Evolutionary conservation across 2,329 filamentous ascomycete genomes (phyloP).

Genomic region (Hyphodiscus sp.): DNA sequence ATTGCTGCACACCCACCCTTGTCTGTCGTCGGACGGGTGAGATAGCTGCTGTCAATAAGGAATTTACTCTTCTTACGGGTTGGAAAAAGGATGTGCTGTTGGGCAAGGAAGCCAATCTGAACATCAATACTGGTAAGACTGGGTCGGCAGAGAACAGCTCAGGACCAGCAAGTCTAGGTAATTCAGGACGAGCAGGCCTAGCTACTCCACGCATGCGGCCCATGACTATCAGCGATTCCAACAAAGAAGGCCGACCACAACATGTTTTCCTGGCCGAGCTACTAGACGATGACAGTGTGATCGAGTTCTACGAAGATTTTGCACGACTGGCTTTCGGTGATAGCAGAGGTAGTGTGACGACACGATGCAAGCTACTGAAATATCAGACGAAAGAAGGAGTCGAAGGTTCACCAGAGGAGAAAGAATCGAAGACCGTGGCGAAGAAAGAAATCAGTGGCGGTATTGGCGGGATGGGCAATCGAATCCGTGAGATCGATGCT

Average conservation of each 20-base stretch:
- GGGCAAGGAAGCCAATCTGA: conserved; percentile 80
- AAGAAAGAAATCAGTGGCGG: conserved; percentile 16
- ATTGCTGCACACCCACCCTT: conserved; percentile 83
- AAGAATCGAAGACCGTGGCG: conserved; percentile 12
- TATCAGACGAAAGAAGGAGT: conserved; percentile 68
- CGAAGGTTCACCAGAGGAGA: conserved; percentile 15
- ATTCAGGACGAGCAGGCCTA: conserved; percentile 37
- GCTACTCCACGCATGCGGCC: conserved; percentile 47
- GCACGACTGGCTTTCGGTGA: conserved; percentile 88
- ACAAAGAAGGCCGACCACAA: conserved; percentile 49
- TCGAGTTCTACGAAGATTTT: conserved; percentile 95
- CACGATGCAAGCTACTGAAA: conserved; percentile 80
- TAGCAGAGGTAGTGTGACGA: conserved; percentile 75
- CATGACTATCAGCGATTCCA: conserved; percentile 33
- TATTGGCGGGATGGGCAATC: conserved; percentile 39
- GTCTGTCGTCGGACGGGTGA: conserved; percentile 90
- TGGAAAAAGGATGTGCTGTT: conserved; percentile 89
- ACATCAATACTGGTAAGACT: conserved; percentile 60
- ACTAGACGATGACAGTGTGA: conserved; percentile 85
- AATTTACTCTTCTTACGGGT: conserved; percentile 91
- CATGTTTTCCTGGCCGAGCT: conserved; percentile 89
- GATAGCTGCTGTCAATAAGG: conserved; percentile 91
- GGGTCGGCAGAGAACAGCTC: conserved; percentile 42
- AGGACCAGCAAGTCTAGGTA: conserved; percentile 21
- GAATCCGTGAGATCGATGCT: conserved; percentile 58